Evolutionary conservation across 495 filamentous ascomycete species (phyloP), one percentile per base, ranked within the genome.

Genomic region (Rhypophila decipiens): DNA sequence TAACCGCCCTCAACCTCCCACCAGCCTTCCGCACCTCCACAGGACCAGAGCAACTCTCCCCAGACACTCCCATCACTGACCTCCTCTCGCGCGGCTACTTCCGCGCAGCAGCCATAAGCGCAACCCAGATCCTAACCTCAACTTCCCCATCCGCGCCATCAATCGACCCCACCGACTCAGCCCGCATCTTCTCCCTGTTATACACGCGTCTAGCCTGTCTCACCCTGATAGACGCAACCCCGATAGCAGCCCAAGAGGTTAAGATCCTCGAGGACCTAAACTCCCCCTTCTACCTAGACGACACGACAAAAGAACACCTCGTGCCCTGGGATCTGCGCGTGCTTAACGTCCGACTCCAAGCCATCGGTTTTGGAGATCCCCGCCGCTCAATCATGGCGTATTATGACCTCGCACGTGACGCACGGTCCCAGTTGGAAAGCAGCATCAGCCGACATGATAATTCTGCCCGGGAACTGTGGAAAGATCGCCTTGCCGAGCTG

Each of bases 261-360:
- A 90, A 88, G 57, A 78, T 79, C 1, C 73, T 97, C 10, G 85
- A 87, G 51, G 93, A 96, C 60, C 68, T 95, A 24, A 85, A 80
- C 53, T 79, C 78, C 8, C 62, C 75, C 34, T 90, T 89, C 66
- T 88, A 85, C 60, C 56, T 69, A 2, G 79, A 73, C 51, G 65
- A 67, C 5, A 61, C 55, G 18, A 75, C 67, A 19, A 70, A 57
- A 31, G 59, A 51, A 11, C 82, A 85, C 63, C 73, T 91, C 3
- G 84, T 87, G 0, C 91, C 91, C 7, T 98, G 93, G 93, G 82
- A 84, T 40, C 74, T 98, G 39, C 77, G 91, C 4, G 77, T 95
- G 2, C 70, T 96, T 9, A 82, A 79, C 2, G 84, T 95, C 19
- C 73, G 90, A 2, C 73, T 97, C 24, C 88, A 95, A 55, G 85